Conservation (phyloP, 805 yeast genomes). For the Schwanniomyces sp. region DNA sequence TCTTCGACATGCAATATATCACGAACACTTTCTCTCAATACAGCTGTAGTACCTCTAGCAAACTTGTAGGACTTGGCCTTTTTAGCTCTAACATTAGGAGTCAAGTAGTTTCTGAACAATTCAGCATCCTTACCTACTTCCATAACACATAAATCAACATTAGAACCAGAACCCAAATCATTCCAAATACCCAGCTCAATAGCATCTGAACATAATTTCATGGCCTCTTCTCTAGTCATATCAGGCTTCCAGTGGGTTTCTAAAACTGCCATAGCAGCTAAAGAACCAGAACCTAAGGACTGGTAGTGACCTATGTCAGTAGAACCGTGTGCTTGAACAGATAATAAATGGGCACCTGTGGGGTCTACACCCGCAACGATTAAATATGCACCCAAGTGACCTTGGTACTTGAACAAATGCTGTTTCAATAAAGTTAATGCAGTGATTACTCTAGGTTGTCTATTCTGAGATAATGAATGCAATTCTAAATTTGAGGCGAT, state of each 20-base stretch:
- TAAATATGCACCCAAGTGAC: slow-evolving; percentile 94
- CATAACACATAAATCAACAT: slow-evolving; percentile 97
- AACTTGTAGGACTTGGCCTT: slow-evolving; percentile 85
- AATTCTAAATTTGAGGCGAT: slow-evolving; percentile 88
- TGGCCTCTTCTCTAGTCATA: slow-evolving; percentile 85
- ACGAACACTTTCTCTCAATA: slow-evolving; percentile 66
- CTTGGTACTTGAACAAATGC: slow-evolving; percentile 95
- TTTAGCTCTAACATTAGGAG: slow-evolving; percentile 83
- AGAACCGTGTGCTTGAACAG: slow-evolving; percentile 97
- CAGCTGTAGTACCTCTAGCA: slow-evolving; percentile 91
- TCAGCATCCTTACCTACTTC: slow-evolving; percentile 88
- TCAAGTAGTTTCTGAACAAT: slow-evolving; percentile 80
- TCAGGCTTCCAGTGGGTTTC: slow-evolving; percentile 85
- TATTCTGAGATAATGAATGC: slow-evolving; percentile 77
- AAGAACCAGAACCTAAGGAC: slow-evolving; percentile 93
- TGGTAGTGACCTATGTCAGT: slow-evolving; percentile 94
- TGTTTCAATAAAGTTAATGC: slow-evolving; percentile 92
- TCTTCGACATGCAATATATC: slow-evolving; percentile 69
- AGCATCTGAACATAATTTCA: slow-evolving; percentile 85
- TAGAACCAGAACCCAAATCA: slow-evolving; percentile 98
- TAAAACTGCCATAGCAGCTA: slow-evolving; percentile 97
- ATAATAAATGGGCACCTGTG: slow-evolving; percentile 88
- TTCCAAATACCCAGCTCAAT: slow-evolving; percentile 98
- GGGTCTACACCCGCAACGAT: slow-evolving; percentile 99
- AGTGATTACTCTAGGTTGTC: slow-evolving; percentile 91